A percentile compares a stretch with the other conserved stretches of the same genome.
Evolutionary conservation across 768 basidiomycete genomes (phyloP).

Genomic region (Daedaleopsis sinensis): DNA sequence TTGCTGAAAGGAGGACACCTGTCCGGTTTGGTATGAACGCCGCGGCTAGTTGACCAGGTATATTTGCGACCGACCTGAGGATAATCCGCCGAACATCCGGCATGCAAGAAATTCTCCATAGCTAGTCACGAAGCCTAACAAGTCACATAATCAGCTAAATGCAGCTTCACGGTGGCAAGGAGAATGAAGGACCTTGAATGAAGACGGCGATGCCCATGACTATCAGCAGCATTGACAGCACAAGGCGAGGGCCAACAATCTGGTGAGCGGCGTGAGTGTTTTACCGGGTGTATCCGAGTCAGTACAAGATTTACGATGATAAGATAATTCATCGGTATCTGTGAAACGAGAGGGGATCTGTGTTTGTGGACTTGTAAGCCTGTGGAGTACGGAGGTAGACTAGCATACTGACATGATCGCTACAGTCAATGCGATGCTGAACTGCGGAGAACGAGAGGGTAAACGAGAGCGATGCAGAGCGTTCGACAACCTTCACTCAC

Average conservation of each 20-base stretch:
- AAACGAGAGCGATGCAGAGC: no score
- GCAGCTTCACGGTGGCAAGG: background rate
- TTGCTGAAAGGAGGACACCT: constrained; percentile 41
- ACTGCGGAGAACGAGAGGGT: no score
- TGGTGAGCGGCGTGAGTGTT: constrained; percentile 12
- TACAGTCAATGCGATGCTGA: no score
- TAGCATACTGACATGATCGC: no score
- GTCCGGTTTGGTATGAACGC: background rate
- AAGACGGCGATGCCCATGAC: constrained; percentile 66
- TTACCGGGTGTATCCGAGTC: background rate
- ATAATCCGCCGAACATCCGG: constrained; percentile 52
- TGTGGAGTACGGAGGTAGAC: no score
- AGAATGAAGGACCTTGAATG: constrained; percentile 49
- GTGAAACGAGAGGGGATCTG: no score
- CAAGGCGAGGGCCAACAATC: constrained; percentile 55
- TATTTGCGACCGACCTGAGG: constrained; percentile 50
- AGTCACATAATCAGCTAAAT: background rate
- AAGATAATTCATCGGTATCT: background rate
- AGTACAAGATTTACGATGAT: background rate
- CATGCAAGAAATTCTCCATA: constrained; percentile 57
- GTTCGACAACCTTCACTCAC: no score
- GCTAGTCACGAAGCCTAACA: constrained; percentile 40
- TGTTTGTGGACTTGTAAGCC: no score
- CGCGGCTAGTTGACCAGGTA: no score
- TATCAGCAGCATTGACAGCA: constrained; percentile 63